phyloP scores from a whole-genome alignment of 306 rosid species.

The Quercus ilex region DNA sequence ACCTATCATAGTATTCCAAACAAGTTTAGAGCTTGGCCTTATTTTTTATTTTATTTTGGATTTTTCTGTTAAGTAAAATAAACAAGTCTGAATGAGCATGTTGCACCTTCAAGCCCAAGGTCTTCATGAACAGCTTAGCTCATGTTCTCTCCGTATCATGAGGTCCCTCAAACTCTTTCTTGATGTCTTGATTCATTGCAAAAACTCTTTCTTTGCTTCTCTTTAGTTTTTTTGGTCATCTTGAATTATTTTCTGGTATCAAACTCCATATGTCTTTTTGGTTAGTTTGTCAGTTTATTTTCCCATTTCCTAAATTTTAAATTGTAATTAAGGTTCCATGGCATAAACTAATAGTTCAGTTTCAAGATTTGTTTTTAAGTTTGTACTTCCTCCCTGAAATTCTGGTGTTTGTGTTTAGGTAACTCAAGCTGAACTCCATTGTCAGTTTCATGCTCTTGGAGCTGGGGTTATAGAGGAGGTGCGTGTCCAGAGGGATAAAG shows the following conservation, averaged over 20 bases:
- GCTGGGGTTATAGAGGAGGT: slow-evolving; percentile 66
- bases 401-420: slow-evolving; percentile 36
- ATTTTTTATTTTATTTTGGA: not conserved
- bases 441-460: slow-evolving; percentile 51
- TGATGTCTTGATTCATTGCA: not conserved
- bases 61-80: not conserved
- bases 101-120: no score
- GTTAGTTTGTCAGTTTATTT: slow-evolving; percentile 5
- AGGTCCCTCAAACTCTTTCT: not conserved
- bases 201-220: not conserved
- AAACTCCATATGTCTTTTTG: not conserved
- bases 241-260: not conserved
- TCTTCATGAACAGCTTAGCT: not conserved
- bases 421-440: slow-evolving; percentile 58
- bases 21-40: not conserved
- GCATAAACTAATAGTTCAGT: not conserved
- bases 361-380: not conserved
- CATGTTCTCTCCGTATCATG: not conserved
- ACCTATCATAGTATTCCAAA: not conserved
- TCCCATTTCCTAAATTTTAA: slow-evolving; percentile 13
- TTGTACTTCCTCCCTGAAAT: not conserved
- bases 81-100: not conserved
- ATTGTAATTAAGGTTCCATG: not conserved
- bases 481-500: slow-evolving; percentile 62
- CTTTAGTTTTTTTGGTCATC: not conserved